Evolutionary conservation across 228 moss, liverwort and hornwort genomes (phyloP), one percentile per base, ranked within the genome.

Genomic region (Sphagnum magellanicum): DNA sequence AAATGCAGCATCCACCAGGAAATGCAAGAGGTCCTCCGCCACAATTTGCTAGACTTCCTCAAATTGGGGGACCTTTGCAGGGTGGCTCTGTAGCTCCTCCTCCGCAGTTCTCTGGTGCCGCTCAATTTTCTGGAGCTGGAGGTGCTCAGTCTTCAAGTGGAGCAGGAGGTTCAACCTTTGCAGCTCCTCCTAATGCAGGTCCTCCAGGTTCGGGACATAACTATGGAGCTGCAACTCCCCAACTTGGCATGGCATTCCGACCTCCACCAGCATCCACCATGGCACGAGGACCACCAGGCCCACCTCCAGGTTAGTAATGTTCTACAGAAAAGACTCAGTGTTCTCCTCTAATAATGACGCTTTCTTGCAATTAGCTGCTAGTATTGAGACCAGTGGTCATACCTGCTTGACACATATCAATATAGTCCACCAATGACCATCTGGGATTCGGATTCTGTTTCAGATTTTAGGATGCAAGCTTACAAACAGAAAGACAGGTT

Each of bases 171-270:
- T 70, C 76, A 60, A 68, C 81, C 68, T 69, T 60, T 17, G 76
- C 79, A 6, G 80, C 79, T 8, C 73, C 87, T 66, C 73, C 89
- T 7, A 86, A 68, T 69, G 80, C 77, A 52, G 84, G 79, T 59
- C 81, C 87, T 75, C 81, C 79, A 8, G 88, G 82, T 8, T 80
- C 76, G 73, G 79, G 76, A 51, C 73, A 65, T 51, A 71, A 71
- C 52, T 74, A 71, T 65, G 75, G 74, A 50, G 77, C 64, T 61
- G 82, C 79, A 15, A 75, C 86, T 72, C 79, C 86, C 63, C 86
- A 77, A 51, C 69, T 76, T 67, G 59, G 80, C 12, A 71, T 70
- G 66, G 70, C 72, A 49, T 74, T 67, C 49, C 70, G 75, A 70
- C 75, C 78, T 67, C 67, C 72, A 15, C 74, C 78, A 74, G 70